These are phyloP conservation scores for Kwoniella newhampshirensis DNA, from an alignment of 768 basidiomycete genomes.

Conservation along the genomic window DNA sequence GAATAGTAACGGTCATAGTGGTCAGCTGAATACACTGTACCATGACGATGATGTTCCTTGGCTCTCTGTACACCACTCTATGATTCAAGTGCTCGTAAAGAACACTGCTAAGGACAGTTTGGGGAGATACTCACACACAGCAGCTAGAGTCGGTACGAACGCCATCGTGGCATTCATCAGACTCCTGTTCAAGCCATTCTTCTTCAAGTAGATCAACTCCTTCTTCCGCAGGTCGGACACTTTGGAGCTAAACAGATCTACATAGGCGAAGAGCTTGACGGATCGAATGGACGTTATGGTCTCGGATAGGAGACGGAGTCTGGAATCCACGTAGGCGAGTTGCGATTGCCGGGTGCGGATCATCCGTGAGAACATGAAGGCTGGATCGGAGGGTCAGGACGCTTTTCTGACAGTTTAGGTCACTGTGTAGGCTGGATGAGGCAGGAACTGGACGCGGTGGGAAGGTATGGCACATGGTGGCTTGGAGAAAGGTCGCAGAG, in stretches of 20 bases:
- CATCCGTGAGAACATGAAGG: slow-evolving; percentile 22
- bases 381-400: background rate
- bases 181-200: slow-evolving; percentile 28
- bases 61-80: background rate
- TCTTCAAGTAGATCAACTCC: slow-evolving; percentile 34
- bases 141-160: slow-evolving; percentile 60
- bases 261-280: slow-evolving; percentile 66
- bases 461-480: no score
- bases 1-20: background rate
- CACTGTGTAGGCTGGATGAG: no score
- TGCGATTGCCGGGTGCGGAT: slow-evolving; percentile 36
- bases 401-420: slow-evolving; percentile 57
- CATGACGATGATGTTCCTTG: no score
- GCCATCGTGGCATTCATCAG: slow-evolving; percentile 43
- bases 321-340: slow-evolving; percentile 64
- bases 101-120: background rate
- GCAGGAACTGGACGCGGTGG: no score
- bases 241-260: slow-evolving; percentile 49
- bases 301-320: slow-evolving; percentile 66
- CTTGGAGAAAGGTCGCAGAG: no score
- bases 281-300: slow-evolving; percentile 68
- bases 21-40: no score
- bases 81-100: background rate
- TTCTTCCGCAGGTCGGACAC: slow-evolving; percentile 32
- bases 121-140: slow-evolving; percentile 50